phyloP scores from a whole-genome alignment of 495 filamentous ascomycete genomes.

The Aspergillus nanangensis region DNA sequence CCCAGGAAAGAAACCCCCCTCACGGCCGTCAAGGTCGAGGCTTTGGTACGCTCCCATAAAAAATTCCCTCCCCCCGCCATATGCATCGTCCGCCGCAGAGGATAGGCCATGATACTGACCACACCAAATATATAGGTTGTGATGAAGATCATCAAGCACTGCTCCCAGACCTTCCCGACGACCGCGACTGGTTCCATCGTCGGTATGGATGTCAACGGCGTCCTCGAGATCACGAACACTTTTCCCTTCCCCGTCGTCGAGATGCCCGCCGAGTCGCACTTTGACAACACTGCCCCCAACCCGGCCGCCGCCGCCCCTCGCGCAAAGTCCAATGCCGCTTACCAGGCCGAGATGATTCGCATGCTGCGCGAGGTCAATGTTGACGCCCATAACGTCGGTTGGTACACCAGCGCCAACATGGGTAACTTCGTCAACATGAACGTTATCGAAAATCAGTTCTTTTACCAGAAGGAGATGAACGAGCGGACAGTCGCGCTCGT shows the following conservation, averaged over 20 bases:
- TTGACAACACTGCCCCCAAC: constrained; percentile 68
- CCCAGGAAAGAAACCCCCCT: constrained; percentile 58
- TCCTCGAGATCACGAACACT: constrained; percentile 86
- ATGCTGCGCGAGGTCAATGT: constrained; percentile 96
- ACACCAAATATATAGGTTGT: constrained; percentile 58
- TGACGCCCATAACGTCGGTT: constrained; percentile 95
- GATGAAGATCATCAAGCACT: constrained; percentile 95
- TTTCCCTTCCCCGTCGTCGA: constrained; percentile 93
- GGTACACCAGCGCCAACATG: constrained; percentile 98
- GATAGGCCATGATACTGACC: constrained; percentile 2
- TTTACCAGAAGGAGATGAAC: constrained; percentile 91
- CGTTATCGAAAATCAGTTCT: constrained; percentile 96
- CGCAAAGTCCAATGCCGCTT: constrained; percentile 80
- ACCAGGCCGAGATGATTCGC: constrained; percentile 97
- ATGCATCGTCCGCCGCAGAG: constrained; percentile 9
- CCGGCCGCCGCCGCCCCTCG: constrained; percentile 84
- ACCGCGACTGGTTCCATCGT: constrained; percentile 85
- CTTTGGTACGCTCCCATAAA: constrained; percentile 55
- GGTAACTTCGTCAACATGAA: constrained; percentile 94
- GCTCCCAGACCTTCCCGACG: constrained; percentile 80
- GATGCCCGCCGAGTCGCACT: constrained; percentile 69
- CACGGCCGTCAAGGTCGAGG: constrained; percentile 80
- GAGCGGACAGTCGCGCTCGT: constrained; percentile 91
- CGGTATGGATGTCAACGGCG: constrained; percentile 83
- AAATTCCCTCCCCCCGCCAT: constrained; percentile 31